Evolutionary conservation across 495 filamentous ascomycete species (phyloP).

Genomic region (Hypomontagnella submonticulosa): DNA sequence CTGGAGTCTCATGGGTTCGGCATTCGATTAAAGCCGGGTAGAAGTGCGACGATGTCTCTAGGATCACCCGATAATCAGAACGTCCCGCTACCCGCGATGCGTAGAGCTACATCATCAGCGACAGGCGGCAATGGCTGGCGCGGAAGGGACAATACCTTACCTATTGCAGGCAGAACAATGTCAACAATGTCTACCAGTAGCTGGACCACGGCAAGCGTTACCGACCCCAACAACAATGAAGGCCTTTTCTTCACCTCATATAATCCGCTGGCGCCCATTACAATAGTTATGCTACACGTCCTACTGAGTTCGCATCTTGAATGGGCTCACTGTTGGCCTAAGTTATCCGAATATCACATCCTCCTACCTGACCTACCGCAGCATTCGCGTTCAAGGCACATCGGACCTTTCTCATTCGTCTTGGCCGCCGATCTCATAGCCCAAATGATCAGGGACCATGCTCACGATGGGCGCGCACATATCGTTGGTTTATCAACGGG

Average conservation of each 20-base stretch:
- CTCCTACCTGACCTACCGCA: constrained; percentile 49
- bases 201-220: constrained; percentile 27
- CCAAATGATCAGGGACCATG: constrained; percentile 45
- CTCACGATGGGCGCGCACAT: constrained; percentile 45
- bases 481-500: constrained; percentile 50
- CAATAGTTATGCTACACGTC: constrained; percentile 51
- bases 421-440: constrained; percentile 44
- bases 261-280: constrained; percentile 38
- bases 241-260: constrained; percentile 34
- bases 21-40: constrained; percentile 10
- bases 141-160: constrained; percentile 25
- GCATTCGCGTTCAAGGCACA: constrained; percentile 44
- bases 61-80: constrained; percentile 4
- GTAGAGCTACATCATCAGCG: constrained; percentile 30
- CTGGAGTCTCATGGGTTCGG: neutral
- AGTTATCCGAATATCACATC: constrained; percentile 49
- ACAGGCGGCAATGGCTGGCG: constrained; percentile 21
- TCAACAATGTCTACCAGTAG: constrained; percentile 40
- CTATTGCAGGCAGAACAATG: constrained; percentile 23
- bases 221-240: constrained; percentile 9
- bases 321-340: constrained; percentile 45
- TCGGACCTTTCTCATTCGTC: constrained; percentile 39
- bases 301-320: constrained; percentile 50
- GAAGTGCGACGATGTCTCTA: constrained; percentile 5
- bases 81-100: constrained; percentile 20